Conservation (phyloP, 2,329 filamentous ascomycete species). For the Cryphonectria carpinicola region DNA sequence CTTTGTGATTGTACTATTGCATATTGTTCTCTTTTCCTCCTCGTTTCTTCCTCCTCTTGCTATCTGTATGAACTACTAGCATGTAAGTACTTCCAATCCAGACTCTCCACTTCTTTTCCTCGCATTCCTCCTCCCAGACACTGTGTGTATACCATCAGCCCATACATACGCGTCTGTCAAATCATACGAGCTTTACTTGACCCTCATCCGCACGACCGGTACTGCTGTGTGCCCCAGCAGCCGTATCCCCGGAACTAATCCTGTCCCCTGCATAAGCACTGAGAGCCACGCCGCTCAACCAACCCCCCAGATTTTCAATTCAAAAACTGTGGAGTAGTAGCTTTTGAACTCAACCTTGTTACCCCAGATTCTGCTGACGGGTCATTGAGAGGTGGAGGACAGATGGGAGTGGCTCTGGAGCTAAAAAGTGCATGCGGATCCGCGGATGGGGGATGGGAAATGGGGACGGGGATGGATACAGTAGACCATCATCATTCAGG, state of each 20-base stretch:
- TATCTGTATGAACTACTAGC: too few species aligned
- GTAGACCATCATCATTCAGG: background rate
- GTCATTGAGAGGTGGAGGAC: background rate
- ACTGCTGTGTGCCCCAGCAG: background rate
- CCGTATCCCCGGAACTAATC: background rate
- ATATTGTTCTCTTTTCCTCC: background rate
- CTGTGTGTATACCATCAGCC: background rate
- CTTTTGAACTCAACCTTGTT: background rate
- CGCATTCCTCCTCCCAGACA: background rate
- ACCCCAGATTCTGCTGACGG: constrained; percentile 11
- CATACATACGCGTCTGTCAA: background rate
- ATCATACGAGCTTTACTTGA: background rate
- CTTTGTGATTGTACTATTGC: background rate
- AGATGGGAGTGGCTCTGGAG: background rate
- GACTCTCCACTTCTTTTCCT: background rate
- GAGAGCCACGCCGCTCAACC: background rate
- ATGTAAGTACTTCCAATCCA: too few species aligned
- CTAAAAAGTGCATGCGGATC: background rate
- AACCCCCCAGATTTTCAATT: background rate
- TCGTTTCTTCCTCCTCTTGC: background rate
- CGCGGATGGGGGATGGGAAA: background rate
- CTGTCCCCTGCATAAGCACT: background rate
- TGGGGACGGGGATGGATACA: background rate
- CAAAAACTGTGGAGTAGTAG: background rate
- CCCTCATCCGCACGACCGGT: constrained; percentile 10